phyloP scores from a whole-genome alignment of 1,139 yeast species.

The Yamadazyma songkhlaensis region DNA sequence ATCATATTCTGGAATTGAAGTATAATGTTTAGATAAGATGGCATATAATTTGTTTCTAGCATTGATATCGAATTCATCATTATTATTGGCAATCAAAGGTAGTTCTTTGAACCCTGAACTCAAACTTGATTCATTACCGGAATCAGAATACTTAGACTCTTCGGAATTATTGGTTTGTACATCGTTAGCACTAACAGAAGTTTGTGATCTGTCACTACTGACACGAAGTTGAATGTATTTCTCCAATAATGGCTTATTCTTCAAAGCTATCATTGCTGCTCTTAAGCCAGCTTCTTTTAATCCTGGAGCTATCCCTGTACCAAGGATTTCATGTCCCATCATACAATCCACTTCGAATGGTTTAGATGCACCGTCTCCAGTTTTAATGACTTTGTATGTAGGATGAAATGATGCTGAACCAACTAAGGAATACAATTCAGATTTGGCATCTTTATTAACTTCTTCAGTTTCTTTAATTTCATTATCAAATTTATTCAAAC shows the following conservation, averaged over 20 bases:
- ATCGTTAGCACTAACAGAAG: neutral
- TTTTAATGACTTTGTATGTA: conserved; percentile 52
- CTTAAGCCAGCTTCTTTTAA: conserved; percentile 65
- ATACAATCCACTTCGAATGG: conserved; percentile 64
- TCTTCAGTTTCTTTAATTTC: conserved; percentile 29
- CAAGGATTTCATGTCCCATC: conserved; percentile 55
- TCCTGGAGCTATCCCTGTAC: conserved; percentile 59
- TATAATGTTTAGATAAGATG: conserved; percentile 35
- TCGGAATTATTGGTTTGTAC: neutral
- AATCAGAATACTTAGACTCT: neutral
- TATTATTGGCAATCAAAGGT: conserved; percentile 29
- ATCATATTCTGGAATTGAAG: conserved; percentile 40
- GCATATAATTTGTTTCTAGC: conserved; percentile 47
- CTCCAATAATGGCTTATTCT: conserved; percentile 58
- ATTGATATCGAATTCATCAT: conserved; percentile 27
- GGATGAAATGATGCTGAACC: conserved; percentile 75
- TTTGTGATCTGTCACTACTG: conserved; percentile 16
- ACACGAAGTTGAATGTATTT: conserved; percentile 61
- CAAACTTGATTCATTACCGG: neutral
- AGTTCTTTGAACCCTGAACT: conserved; percentile 2
- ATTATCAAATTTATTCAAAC: conserved; percentile 24
- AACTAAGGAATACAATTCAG: conserved; percentile 71
- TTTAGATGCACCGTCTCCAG: conserved; percentile 52
- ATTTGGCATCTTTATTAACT: conserved; percentile 64
- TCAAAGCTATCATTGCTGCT: conserved; percentile 70